Base-by-base conservation (phyloP, 164 flowering plant species). In the Nelumbo lutea region DNA sequence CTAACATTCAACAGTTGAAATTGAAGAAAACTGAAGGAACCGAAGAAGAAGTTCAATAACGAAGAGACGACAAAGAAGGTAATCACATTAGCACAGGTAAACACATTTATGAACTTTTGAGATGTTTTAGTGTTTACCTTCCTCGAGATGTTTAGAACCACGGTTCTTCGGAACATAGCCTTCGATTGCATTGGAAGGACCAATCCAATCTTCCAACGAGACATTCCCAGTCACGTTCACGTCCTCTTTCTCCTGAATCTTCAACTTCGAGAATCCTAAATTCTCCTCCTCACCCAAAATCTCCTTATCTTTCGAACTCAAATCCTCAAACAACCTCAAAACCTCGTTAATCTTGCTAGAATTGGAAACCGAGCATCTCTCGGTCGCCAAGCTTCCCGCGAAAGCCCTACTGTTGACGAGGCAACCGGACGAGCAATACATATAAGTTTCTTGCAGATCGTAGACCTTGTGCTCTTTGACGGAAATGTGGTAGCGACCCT, bases 171-270 rank as follows among this genome's bases (percentile, higher is more conserved):
- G 98, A 65, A 90, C 91, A 80, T 90, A 92, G 13, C 99, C 99
- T 72, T 95, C 99, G 72, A 95, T 87, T 4, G 99, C 96, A 87
- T 87, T 80, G 1, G 93, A 80, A 0, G 97, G 89, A 42, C 97
- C 98, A 65, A 83, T 55, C 89, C 90, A 91, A 52, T 86, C 81
- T 58, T 83, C 88, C 64, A 84, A 13, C 9, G 83, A 67, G 69
- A 87, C 78, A 43, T 81, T 84, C 75, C 90, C 96, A 51, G 6
- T 73, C 41, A 5, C 74, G 39, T 65, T 64, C 1, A 40, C 66
- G 40, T 80, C 88, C 5, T 14, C 44, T 10, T 83, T 92, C 79
- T 90, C 99, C 73, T 81, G 76, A 77, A 91, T 88, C 69, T 45
- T 83, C 85, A 94, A 77, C 6, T 75, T 64, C 0, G 83, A 72